These are phyloP conservation scores for Canavalia ensiformis DNA, from an alignment of 306 rosid species.

Conservation along the genomic window DNA sequence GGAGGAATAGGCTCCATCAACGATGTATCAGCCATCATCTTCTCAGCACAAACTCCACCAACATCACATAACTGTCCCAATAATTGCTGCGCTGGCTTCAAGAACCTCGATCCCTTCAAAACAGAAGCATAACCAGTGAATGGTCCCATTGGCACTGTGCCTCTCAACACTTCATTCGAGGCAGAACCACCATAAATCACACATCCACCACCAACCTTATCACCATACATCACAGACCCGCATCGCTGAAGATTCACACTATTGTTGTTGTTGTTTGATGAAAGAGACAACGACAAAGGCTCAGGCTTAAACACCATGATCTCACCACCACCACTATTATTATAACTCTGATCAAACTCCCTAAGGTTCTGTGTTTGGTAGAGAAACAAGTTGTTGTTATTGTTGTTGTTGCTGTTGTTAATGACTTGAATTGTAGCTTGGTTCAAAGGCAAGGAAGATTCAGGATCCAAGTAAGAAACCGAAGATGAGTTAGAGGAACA, in stretches of 20 bases:
- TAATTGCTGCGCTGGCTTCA: constrained; percentile 78
- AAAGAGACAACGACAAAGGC: constrained; percentile 78
- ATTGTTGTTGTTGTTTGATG: constrained; percentile 49
- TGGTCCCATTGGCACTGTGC: constrained; percentile 69
- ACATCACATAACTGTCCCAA: constrained; percentile 74
- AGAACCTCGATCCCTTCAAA: constrained; percentile 82
- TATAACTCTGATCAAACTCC: constrained; percentile 52
- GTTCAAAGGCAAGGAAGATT: constrained; percentile 52
- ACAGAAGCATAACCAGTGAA: constrained; percentile 81
- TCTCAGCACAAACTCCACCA: constrained; percentile 58
- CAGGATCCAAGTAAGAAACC: constrained; percentile 63
- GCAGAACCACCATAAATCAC: constrained; percentile 44
- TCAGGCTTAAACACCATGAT: constrained; percentile 70
- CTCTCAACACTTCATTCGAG: constrained; percentile 48
- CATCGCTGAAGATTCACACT: constrained; percentile 59
- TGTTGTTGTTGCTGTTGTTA: not conserved
- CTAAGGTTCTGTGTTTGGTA: constrained; percentile 45
- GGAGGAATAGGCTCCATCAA: constrained; percentile 51
- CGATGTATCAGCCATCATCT: constrained; percentile 53
- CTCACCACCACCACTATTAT: constrained; percentile 18
- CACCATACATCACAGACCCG: constrained; percentile 54
- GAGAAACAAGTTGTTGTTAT: constrained; percentile 43
- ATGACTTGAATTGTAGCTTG: constrained; percentile 55
- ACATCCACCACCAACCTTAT: constrained; percentile 44
- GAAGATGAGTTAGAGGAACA: constrained; percentile 51